These are phyloP conservation scores for Curvularia verruculosa DNA, from an alignment of 2,329 filamentous ascomycete genomes.

Conservation along the genomic window DNA sequence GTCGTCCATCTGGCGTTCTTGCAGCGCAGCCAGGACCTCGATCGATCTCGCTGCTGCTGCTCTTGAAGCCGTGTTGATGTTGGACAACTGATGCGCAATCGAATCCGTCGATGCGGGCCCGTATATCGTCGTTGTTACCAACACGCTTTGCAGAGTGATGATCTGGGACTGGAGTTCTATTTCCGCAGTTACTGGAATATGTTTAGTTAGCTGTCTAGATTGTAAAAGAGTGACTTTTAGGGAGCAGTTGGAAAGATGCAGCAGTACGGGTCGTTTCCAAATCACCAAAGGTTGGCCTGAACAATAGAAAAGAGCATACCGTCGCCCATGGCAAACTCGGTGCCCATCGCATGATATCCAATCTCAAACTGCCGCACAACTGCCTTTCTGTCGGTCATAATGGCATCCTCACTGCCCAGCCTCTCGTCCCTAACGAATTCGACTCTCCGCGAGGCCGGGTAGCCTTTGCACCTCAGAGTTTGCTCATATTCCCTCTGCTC, in stretches of 20 bases:
- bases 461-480: slow-evolving; percentile 36
- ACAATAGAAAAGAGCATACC: slow-evolving; percentile 25
- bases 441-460: slow-evolving; percentile 34
- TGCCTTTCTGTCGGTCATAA: slow-evolving; percentile 43
- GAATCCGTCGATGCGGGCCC: slow-evolving; percentile 42
- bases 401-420: slow-evolving; percentile 33
- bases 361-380: slow-evolving; percentile 40
- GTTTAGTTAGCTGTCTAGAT: slow-evolving; percentile 3
- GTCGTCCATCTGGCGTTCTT: slow-evolving; percentile 32
- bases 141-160: slow-evolving; percentile 41
- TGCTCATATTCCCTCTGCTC: slow-evolving; percentile 44
- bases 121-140: slow-evolving; percentile 45
- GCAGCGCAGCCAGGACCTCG: slow-evolving; percentile 36
- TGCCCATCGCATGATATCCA: slow-evolving; percentile 37
- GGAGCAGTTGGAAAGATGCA: neutral
- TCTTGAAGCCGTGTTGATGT: slow-evolving; percentile 39
- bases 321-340: slow-evolving; percentile 42
- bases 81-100: slow-evolving; percentile 41
- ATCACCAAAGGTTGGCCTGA: neutral
- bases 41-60: slow-evolving; percentile 37
- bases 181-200: slow-evolving; percentile 37
- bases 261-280: neutral
- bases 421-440: slow-evolving; percentile 38
- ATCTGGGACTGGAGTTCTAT: slow-evolving; percentile 44
- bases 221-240: neutral